Evolutionary conservation across 2,329 filamentous ascomycete species (phyloP), one percentile per base, ranked within the genome.

Genomic region (Colletotrichum horii): DNA sequence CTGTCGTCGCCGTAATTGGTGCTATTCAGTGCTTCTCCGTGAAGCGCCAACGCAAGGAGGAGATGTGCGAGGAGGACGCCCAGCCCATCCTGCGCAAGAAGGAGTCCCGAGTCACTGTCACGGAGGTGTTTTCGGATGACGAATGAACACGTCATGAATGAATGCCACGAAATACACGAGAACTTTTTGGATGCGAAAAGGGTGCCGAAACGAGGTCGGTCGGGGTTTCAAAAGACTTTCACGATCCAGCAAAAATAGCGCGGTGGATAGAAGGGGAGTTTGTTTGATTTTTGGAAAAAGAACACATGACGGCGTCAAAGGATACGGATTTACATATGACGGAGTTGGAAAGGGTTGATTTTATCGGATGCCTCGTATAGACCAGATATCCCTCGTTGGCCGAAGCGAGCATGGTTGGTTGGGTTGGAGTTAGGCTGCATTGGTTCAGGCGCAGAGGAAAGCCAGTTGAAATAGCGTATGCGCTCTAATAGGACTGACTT

Each of bases 11-110:
- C 4, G 78, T 88, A 6, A 77, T 91, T 26, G 92, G 91, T 4
- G 87, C 91, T 2, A 76, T 92, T 6, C 92, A 94, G 81, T 92
- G 91, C 81, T 92, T 93, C 79, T 86, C 84, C 8, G 87, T 93
- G 7, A 79, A 83, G 79, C 81, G 86, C 36, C 80, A 80, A 55
- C 78, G 65, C 16, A 68, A 69, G 60, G 28, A 68, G 19, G 66
- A 69, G 24, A 26, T 52, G 22, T 32, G 15, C 61, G 75, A 71
- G 52, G 76, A 78, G 69, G 76, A 71, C 2, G 65, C 65, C 8
- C 73, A 67, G 38, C 65, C 76, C 8, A 32, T 38, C 32, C 22
- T 73, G 26, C 43, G 36, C 26, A 77, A 76, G 74, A 70, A 70
- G 28, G 72, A 76, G 24, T 73, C 76, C 8, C 66, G 69, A 15